Percentiles rank a stretch among this genome's conserved stretches.
Evolutionary conservation across 441 rosid genomes (phyloP).

Genomic region (Aquilaria agallochum): DNA sequence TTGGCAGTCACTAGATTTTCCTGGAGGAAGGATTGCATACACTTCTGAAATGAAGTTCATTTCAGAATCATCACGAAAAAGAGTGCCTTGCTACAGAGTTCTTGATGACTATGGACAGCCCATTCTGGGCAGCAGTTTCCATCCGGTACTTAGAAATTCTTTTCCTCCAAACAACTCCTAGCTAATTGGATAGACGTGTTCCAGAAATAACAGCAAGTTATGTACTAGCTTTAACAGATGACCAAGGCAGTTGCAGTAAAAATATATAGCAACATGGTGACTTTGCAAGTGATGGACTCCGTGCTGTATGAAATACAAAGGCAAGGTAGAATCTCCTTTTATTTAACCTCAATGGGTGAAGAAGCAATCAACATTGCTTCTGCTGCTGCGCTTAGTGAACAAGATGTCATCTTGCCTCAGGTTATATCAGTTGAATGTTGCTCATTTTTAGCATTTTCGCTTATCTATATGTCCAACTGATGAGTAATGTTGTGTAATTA

Average conservation of each 20-base stretch:
- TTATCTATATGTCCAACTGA: background rate
- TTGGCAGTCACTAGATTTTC: constrained; percentile 55
- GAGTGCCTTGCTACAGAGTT: constrained; percentile 63
- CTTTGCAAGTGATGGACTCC: constrained; percentile 67
- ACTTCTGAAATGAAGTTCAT: constrained; percentile 48
- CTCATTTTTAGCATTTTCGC: background rate
- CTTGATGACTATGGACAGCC: constrained; percentile 43
- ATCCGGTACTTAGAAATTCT: constrained; percentile 30
- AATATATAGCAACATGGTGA: constrained; percentile 64
- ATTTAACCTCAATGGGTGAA: constrained; percentile 57
- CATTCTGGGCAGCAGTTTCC: constrained; percentile 20
- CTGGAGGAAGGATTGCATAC: constrained; percentile 63
- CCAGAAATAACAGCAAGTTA: background rate
- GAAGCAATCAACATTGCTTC: constrained; percentile 76
- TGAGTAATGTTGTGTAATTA: constrained; percentile 7
- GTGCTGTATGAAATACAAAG: constrained; percentile 74
- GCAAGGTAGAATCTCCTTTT: constrained; percentile 78
- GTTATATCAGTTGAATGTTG: constrained; percentile 15
- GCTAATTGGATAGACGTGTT: too few relatives aligned
- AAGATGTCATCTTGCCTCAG: constrained; percentile 69
- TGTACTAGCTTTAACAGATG: constrained; percentile 26
- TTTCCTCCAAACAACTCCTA: background rate
- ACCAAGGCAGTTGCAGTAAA: constrained; percentile 50
- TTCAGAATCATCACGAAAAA: constrained; percentile 25
- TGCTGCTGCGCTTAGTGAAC: constrained; percentile 58